Base-by-base conservation (phyloP, 2,329 filamentous ascomycete genomes). In the Xylariaceae sp. region DNA sequence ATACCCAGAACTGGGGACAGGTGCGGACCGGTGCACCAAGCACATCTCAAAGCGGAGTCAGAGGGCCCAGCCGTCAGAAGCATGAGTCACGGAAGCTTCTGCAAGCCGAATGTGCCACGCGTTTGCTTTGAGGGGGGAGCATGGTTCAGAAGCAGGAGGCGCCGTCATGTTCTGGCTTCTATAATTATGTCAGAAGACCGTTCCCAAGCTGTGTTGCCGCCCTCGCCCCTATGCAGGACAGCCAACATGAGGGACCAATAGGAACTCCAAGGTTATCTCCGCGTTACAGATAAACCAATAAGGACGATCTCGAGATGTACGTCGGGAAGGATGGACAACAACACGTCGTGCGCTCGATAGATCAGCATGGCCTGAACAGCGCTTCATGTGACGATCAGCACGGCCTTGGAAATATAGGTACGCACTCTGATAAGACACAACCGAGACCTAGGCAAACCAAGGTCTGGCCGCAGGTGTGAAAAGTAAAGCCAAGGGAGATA, bases 401-500 rank as follows among this genome's bases (percentile, higher is more conserved):
- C 13, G 13, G 13, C 13, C 13, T n/a, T 17, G 6, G 7, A n/a
- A 29, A n/a, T 9, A n/a, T 29, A 29, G 28, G 9, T 29, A 17
- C 30, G 8, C 13, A n/a, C 6, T 8, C 6, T 13, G 30, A n/a
- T 17, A 32, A 17, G 13, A 32, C 30, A 32, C 13, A 7, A n/a
- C 6, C 13, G 7, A 32, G 30, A n/a, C 13, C 30, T 6, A 13
- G 16, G 30, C 30, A 32, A 8, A 17, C 30, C 30, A 17, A 15
- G 30, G 30, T 26, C 11, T 26, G 22, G 22, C 22, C 22, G 22
- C 22, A 26, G 22, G 22, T 11, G 22, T 26, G n/a, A n/a, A n/a
- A n/a, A n/a, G 28, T 29, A 29, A 52, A 52, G 50, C 31, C 12
- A 34, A 16, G n/a, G n/a, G n/a, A n/a, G n/a, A n/a, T n/a, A n/a